These are phyloP conservation scores for Hypoxylon trugodes DNA, from an alignment of 495 filamentous ascomycete genomes.

Conservation along the genomic window DNA sequence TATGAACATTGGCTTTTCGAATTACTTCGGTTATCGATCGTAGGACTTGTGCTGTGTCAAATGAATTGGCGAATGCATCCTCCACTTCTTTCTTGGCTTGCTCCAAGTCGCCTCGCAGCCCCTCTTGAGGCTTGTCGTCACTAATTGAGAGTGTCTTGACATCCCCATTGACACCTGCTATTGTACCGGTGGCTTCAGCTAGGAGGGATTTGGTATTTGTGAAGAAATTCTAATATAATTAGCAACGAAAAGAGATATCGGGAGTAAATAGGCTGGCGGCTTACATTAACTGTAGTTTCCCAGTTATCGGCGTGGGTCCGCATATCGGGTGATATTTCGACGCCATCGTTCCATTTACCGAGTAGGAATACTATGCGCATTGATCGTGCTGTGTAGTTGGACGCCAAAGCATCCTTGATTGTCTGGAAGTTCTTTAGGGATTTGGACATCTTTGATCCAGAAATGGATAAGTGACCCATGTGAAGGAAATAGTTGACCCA, in stretches of 20 bases:
- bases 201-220: slow-evolving; percentile 73
- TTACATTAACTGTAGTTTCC: slow-evolving; percentile 78
- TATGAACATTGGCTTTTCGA: slow-evolving; percentile 75
- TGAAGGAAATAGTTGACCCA: slow-evolving; percentile 98
- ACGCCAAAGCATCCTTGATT: slow-evolving; percentile 80
- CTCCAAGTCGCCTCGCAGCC: slow-evolving; percentile 59
- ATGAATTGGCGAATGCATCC: slow-evolving; percentile 81
- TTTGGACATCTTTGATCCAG: slow-evolving; percentile 95
- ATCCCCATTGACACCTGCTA: slow-evolving; percentile 44
- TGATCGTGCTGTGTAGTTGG: slow-evolving; percentile 79
- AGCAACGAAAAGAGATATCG: background rate
- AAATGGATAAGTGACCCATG: slow-evolving; percentile 92
- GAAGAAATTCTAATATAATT: slow-evolving; percentile 79
- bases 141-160: slow-evolving; percentile 54
- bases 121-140: slow-evolving; percentile 39
- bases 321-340: slow-evolving; percentile 89
- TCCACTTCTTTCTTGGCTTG: slow-evolving; percentile 71
- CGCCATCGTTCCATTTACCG: slow-evolving; percentile 86
- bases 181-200: slow-evolving; percentile 48
- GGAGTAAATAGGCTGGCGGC: slow-evolving; percentile 19
- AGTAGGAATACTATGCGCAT: slow-evolving; percentile 89
- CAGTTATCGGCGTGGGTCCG: slow-evolving; percentile 75
- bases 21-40: slow-evolving; percentile 76
- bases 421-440: slow-evolving; percentile 97
- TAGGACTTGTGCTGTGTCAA: slow-evolving; percentile 86